Conservation (phyloP, 345 rosid genomes). For the Raphanus raphanistrum region DNA sequence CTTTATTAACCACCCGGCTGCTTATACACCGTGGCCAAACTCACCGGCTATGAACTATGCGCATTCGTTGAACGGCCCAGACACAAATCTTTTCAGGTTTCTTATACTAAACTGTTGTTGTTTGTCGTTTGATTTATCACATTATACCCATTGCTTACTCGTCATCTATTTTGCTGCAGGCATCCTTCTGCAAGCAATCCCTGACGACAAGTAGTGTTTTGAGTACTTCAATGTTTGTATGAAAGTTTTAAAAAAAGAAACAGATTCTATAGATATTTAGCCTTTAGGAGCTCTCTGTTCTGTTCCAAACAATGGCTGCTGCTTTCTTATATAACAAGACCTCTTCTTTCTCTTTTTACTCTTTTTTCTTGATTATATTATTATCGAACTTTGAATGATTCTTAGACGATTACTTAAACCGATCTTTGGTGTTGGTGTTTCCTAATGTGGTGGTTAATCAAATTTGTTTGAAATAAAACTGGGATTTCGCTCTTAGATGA, state of each 20-base stretch:
- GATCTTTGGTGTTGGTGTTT: slow-evolving; percentile 7
- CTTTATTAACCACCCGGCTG: slow-evolving; percentile 49
- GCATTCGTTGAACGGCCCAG: slow-evolving; percentile 64
- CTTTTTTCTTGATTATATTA: not conserved
- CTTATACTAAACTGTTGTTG: not conserved
- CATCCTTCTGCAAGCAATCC: slow-evolving; percentile 67
- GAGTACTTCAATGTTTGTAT: slow-evolving; percentile 37
- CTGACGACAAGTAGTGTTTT: slow-evolving; percentile 52
- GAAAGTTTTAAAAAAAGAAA: not conserved
- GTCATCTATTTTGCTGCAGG: slow-evolving; percentile 12
- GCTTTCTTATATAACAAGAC: slow-evolving; percentile 38
- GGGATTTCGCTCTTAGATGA: slow-evolving; percentile 4
- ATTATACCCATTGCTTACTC: not conserved
- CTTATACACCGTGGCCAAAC: slow-evolving; percentile 71
- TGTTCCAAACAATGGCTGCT: slow-evolving; percentile 36
- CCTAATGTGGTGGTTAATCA: not conserved
- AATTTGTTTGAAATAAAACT: not conserved
- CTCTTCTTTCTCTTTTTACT: slow-evolving; percentile 7
- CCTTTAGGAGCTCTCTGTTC: slow-evolving; percentile 36
- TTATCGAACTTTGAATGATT: slow-evolving; percentile 16
- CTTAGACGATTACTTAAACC: not conserved
- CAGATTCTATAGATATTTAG: slow-evolving; percentile 38
- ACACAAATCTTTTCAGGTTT: slow-evolving; percentile 74
- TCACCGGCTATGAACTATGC: slow-evolving; percentile 67
- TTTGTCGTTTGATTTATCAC: not conserved